phyloP scores from a whole-genome alignment of 108 stramenopile species.

The Stephanodiscus minutulus region DNA sequence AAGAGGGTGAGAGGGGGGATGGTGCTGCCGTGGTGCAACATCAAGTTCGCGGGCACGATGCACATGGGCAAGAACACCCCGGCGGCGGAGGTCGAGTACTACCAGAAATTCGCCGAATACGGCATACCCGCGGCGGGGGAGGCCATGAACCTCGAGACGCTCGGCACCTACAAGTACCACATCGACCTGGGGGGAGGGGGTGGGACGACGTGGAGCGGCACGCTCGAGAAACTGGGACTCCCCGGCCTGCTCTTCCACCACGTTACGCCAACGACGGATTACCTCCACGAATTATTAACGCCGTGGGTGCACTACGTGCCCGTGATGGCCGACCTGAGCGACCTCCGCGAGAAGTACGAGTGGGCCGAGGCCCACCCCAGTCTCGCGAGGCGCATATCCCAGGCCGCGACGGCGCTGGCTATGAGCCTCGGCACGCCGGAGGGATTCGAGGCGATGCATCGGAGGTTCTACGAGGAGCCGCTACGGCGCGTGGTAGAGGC shows the following conservation, averaged over 20 bases:
- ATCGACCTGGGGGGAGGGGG: conserved; percentile 62
- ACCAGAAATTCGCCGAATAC: conserved; percentile 6
- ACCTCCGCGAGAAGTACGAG: conserved; percentile 25
- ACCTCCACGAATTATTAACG: conserved; percentile 32
- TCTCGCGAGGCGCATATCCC: conserved; percentile 18
- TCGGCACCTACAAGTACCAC: conserved; percentile 50
- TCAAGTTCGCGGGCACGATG: conserved; percentile 59
- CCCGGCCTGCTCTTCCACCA: conserved; percentile 55
- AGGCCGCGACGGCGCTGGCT: conserved; percentile 9
- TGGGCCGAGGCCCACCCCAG: conserved; percentile 34
- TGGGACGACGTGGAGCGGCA: conserved; percentile 57
- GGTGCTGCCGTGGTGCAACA: conserved; percentile 46
- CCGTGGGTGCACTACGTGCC: conserved; percentile 56
- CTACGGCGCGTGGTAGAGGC: conserved; percentile 19
- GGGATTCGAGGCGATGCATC: conserved; percentile 16
- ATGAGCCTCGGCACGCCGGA: conserved; percentile 14
- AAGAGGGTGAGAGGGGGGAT: too few relatives aligned
- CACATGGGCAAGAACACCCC: conserved; percentile 23
- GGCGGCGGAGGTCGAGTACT: conserved; percentile 4
- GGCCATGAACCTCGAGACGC: conserved; percentile 16
- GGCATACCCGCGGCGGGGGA: conserved; percentile 41
- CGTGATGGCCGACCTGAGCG: conserved; percentile 28
- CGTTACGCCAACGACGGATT: conserved; percentile 47
- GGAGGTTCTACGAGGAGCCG: conserved; percentile 7
- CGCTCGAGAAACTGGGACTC: conserved; percentile 47